A percentile compares a stretch with the other conserved stretches of the same genome.
These are phyloP conservation scores for Aspergillus pseudoterreus DNA, from an alignment of 2,329 filamentous ascomycete species.

Conservation along the genomic window DNA sequence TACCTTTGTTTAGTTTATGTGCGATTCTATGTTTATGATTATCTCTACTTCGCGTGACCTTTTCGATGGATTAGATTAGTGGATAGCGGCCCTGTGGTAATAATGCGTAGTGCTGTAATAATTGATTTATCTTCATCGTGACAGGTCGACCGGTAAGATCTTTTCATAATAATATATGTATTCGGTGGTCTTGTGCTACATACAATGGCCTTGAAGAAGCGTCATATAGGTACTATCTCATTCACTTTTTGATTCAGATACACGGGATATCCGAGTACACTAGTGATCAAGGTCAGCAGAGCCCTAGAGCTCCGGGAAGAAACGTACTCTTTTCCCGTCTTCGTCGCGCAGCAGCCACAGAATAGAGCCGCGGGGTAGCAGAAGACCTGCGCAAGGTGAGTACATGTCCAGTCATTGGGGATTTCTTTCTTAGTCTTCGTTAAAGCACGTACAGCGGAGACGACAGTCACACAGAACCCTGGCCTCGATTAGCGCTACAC, in stretches of 20 bases:
- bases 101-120: background rate
- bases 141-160: background rate
- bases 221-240: conserved; percentile 44
- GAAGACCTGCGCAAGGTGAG: conserved; percentile 38
- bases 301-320: background rate
- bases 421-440: too few relatives aligned
- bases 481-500: background rate
- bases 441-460: conserved; percentile 45
- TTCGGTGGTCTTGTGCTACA: background rate
- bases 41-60: background rate
- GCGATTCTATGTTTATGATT: background rate
- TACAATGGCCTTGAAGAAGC: background rate
- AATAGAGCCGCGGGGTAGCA: conserved; percentile 55
- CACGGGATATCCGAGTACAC: conserved; percentile 51
- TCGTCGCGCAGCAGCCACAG: conserved; percentile 55
- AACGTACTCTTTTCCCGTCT: conserved; percentile 52
- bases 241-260: conserved; percentile 50
- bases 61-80: background rate
- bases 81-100: background rate
- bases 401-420: background rate
- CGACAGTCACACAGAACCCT: conserved; percentile 47
- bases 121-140: background rate
- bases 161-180: too few relatives aligned
- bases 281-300: conserved; percentile 25
- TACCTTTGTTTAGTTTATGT: conserved; percentile 17